Conservation (phyloP, 441 rosid genomes). For the Gossypium armourianum region DNA sequence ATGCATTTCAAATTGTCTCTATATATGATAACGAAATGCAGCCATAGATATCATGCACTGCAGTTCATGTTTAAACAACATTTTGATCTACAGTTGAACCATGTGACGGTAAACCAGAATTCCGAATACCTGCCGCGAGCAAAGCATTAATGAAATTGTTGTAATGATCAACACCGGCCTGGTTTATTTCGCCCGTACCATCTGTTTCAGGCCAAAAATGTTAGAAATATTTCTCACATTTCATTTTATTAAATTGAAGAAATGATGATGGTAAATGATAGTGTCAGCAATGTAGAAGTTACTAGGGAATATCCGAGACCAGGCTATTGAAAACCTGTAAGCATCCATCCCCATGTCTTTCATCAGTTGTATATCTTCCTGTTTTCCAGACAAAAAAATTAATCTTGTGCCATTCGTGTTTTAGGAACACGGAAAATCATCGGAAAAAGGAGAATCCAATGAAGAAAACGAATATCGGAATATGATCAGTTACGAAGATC, state of each 20-base stretch:
- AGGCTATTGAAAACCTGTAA: conserved; percentile 53
- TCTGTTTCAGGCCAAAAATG: conserved; percentile 27
- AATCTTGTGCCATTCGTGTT: neutral
- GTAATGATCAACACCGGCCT: conserved; percentile 58
- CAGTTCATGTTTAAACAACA: neutral
- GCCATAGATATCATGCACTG: neutral
- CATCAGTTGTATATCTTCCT: conserved; percentile 65
- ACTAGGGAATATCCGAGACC: conserved; percentile 73
- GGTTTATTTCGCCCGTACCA: conserved; percentile 67
- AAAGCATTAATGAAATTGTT: conserved; percentile 54
- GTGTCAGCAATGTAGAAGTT: conserved; percentile 11
- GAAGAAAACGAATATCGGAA: neutral
- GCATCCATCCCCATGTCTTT: conserved; percentile 70
- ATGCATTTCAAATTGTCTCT: neutral
- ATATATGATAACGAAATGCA: too few species aligned
- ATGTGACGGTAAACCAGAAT: neutral
- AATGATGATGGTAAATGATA: neutral
- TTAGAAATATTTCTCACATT: neutral
- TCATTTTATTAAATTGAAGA: neutral
- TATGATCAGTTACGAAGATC: neutral
- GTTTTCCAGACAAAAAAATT: conserved; percentile 9
- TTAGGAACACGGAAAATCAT: neutral
- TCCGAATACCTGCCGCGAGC: conserved; percentile 41
- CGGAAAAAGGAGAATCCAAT: neutral
- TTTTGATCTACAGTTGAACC: neutral